Evolutionary conservation across 306 rosid species (phyloP).

Genomic region (Vigna nakashimae): DNA sequence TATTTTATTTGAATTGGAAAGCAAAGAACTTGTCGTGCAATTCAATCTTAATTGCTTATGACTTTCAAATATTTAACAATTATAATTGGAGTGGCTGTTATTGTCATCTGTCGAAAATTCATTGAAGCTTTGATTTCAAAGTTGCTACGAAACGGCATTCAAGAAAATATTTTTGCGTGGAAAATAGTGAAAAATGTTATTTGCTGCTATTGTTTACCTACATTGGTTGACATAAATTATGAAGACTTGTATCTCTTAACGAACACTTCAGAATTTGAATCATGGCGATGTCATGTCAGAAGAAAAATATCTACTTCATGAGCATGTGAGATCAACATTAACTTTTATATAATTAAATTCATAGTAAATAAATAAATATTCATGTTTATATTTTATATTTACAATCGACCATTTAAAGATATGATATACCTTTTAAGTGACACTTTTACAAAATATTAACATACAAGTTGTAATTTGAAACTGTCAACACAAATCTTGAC

Average conservation of each 20-base stretch:
- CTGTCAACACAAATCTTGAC: not conserved
- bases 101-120: not conserved
- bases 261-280: too few relatives aligned
- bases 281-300: too few relatives aligned
- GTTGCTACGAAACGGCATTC: not conserved
- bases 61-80: not conserved
- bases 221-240: too few relatives aligned
- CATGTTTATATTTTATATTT: not conserved
- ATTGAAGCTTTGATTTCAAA: not conserved
- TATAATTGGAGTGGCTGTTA: not conserved
- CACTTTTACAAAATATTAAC: not conserved
- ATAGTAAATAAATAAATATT: not conserved
- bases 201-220: not conserved
- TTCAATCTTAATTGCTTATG: not conserved
- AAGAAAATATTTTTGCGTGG: not conserved
- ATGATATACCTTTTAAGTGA: not conserved
- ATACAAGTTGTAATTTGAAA: not conserved
- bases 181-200: not conserved
- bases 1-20: not conserved
- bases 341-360: not conserved
- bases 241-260: too few relatives aligned
- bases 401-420: not conserved
- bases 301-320: too few relatives aligned
- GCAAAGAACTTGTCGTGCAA: not conserved
- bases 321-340: not conserved